Conservation (phyloP, 1,284 basidiomycete species). For the Veloboletus limbatus region DNA sequence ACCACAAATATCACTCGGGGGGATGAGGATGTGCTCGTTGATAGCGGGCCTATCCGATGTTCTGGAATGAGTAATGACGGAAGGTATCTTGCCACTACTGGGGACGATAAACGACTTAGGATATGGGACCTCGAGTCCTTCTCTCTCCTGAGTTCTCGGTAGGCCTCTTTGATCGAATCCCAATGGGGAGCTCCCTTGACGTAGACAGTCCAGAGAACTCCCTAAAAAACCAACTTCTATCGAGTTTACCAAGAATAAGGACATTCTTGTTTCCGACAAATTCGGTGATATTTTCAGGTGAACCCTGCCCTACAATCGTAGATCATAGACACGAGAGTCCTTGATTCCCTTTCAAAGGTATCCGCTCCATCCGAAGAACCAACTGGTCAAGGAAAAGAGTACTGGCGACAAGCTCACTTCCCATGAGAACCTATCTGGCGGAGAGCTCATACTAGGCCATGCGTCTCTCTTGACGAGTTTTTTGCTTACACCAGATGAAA, state of each 20-base stretch:
- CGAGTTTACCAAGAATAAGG: conserved; percentile 52
- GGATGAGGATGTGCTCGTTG: conserved; percentile 37
- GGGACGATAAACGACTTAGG: conserved; percentile 78
- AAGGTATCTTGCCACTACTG: conserved; percentile 58
- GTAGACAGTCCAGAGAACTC: conserved; percentile 52
- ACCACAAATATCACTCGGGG: conserved; percentile 37
- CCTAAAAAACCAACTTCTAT: conserved; percentile 74
- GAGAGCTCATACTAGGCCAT: conserved; percentile 80
- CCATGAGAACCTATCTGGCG: conserved; percentile 72
- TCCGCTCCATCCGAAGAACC: conserved; percentile 37
- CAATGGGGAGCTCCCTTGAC: conserved; percentile 1
- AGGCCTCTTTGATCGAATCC: conserved; percentile 16
- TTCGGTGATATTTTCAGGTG: conserved; percentile 84
- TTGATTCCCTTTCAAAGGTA: conserved; percentile 43
- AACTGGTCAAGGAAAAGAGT: conserved; percentile 24
- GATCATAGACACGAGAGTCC: background rate
- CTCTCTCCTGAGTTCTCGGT: conserved; percentile 63
- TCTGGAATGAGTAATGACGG: conserved; percentile 50
- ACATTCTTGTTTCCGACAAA: conserved; percentile 77
- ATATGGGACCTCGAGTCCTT: conserved; percentile 66
- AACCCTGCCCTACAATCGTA: conserved; percentile 10
- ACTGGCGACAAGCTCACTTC: conserved; percentile 47
- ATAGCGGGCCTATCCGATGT: conserved; percentile 61
- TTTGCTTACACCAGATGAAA: conserved; percentile 63
- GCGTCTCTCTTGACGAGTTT: conserved; percentile 79